phyloP scores from a whole-genome alignment of 345 rosid genomes.

The Schrenkiella parvula region DNA sequence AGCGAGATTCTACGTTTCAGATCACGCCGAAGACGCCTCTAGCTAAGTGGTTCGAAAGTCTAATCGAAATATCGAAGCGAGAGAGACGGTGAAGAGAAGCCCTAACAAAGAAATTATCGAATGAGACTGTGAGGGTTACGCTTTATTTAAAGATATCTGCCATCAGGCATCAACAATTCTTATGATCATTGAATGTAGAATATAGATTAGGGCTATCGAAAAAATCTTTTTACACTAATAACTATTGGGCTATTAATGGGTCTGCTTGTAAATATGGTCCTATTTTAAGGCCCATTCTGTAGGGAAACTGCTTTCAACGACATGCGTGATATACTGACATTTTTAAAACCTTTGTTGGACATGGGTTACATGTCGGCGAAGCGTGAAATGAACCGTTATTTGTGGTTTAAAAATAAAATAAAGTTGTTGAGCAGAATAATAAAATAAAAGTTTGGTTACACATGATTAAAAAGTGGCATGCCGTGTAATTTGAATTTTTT shows the following conservation, averaged over 20 bases:
- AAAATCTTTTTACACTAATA: not conserved
- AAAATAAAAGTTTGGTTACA: not conserved
- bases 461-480: not conserved
- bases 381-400: not conserved
- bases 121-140: not conserved
- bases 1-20: constrained; percentile 5
- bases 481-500: not conserved
- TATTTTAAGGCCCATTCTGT: not conserved
- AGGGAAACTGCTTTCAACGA: not conserved
- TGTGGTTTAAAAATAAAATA: not conserved
- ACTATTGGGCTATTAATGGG: not conserved
- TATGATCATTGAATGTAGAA: too few relatives aligned
- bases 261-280: not conserved
- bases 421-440: not conserved
- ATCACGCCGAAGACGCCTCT: not conserved
- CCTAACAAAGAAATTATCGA: not conserved
- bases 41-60: not conserved
- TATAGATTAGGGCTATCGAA: not conserved
- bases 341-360: not conserved
- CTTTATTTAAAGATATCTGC: not conserved
- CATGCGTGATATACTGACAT: constrained; percentile 10
- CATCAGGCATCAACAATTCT: too few relatives aligned
- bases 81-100: not conserved
- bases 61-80: not conserved
- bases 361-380: not conserved